Conservation (phyloP, 768 basidiomycete species). For the Kwoniella dejecticola region DNA sequence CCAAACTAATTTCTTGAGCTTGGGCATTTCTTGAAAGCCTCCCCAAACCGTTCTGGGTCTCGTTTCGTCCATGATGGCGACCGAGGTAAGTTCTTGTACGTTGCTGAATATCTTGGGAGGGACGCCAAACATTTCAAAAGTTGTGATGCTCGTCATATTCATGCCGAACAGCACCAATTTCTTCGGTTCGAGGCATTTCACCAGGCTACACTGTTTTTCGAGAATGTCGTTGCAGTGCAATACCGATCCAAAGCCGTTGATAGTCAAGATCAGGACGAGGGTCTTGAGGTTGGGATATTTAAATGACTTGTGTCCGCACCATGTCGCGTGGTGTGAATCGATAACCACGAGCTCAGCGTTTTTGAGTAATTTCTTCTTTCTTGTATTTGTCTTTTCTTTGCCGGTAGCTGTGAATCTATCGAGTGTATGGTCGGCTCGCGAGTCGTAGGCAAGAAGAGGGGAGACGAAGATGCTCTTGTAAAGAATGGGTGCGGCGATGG, state of each 20-base stretch:
- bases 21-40: background rate
- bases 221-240: background rate
- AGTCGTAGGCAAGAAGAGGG: background rate
- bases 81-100: constrained; percentile 1
- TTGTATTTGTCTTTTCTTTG: constrained; percentile 6
- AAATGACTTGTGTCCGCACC: constrained; percentile 12
- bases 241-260: background rate
- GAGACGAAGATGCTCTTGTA: constrained; percentile 1
- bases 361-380: constrained; percentile 12
- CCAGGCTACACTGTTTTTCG: constrained; percentile 6
- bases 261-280: background rate
- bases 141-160: background rate
- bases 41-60: background rate
- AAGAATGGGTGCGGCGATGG: background rate
- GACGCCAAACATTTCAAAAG: constrained; percentile 1
- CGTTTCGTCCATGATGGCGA: background rate
- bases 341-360: constrained; percentile 3
- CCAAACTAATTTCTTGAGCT: constrained; percentile 3
- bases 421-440: background rate
- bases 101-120: background rate
- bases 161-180: background rate
- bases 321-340: constrained; percentile 7
- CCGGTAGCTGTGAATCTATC: constrained; percentile 3
- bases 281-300: constrained; percentile 14
- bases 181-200: background rate